Conservation (phyloP, 2,329 filamentous ascomycete species). For the Trichophyton equinum region DNA sequence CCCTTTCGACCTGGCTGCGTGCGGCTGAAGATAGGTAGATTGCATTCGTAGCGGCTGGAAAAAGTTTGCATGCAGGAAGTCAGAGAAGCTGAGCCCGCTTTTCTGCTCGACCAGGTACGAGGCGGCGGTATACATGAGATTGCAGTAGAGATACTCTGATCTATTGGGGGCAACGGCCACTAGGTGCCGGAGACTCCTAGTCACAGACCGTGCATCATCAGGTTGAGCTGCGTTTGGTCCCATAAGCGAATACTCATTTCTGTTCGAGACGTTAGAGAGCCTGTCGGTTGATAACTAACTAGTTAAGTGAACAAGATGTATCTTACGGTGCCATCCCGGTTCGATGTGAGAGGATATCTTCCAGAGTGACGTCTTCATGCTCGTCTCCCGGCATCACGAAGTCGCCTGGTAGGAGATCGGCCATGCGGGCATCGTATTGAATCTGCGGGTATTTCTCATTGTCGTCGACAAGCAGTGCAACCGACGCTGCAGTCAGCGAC, state of each 20-base stretch:
- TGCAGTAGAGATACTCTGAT: background rate
- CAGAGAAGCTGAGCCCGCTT: background rate
- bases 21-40: background rate
- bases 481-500: constrained; percentile 19
- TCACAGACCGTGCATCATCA: background rate
- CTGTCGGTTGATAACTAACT: background rate
- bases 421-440: constrained; percentile 39
- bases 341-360: constrained; percentile 44
- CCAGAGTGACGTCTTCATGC: constrained; percentile 40
- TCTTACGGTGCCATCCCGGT: constrained; percentile 40
- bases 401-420: constrained; percentile 38
- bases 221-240: background rate
- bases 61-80: background rate
- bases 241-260: background rate
- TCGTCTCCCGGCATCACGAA: constrained; percentile 39
- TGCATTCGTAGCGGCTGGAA: background rate
- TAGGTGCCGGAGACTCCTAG: background rate
- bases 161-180: background rate
- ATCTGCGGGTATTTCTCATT: constrained; percentile 24
- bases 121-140: background rate
- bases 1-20: constrained; percentile 8
- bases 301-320: background rate
- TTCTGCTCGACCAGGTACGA: background rate
- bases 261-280: background rate
- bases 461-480: constrained; percentile 34